A percentile compares a stretch with the other conserved stretches of the same genome.
phyloP scores from a whole-genome alignment of 106 monocot genomes.

The Phalaenopsis equestris region DNA sequence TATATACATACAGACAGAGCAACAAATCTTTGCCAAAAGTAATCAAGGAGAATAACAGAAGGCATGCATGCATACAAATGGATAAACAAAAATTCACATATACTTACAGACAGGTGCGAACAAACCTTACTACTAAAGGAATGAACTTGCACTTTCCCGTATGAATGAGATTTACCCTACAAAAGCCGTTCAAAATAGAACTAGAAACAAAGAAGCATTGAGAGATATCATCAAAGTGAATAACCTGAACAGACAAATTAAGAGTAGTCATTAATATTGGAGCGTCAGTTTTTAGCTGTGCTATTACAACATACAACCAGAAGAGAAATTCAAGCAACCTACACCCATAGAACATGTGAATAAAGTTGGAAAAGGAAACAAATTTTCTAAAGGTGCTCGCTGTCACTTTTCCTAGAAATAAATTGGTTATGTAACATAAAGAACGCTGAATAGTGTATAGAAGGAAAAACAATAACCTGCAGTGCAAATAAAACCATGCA shows the following conservation, averaged over 20 bases:
- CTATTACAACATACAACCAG: background rate
- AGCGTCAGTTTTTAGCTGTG: background rate
- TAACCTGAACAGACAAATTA: background rate
- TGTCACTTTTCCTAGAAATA: no score
- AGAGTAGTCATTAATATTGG: background rate
- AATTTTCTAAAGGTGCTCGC: no score
- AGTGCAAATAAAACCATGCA: no score
- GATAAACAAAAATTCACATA: no score
- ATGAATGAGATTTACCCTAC: background rate
- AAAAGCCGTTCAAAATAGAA: background rate
- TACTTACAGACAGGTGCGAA: background rate
- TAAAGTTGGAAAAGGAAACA: no score
- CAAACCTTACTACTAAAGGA: background rate
- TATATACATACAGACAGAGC: no score
- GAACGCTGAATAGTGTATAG: no score
- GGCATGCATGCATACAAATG: no score
- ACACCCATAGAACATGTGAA: background rate
- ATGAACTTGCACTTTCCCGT: background rate
- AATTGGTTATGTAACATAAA: no score
- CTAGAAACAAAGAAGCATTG: background rate
- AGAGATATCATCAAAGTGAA: background rate
- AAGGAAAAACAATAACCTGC: no score
- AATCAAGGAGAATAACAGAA: no score
- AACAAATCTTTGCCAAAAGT: no score
- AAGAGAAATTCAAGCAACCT: background rate